Evolutionary conservation across 2,329 filamentous ascomycete species (phyloP).

Genomic region (Stromatinia cepivora): DNA sequence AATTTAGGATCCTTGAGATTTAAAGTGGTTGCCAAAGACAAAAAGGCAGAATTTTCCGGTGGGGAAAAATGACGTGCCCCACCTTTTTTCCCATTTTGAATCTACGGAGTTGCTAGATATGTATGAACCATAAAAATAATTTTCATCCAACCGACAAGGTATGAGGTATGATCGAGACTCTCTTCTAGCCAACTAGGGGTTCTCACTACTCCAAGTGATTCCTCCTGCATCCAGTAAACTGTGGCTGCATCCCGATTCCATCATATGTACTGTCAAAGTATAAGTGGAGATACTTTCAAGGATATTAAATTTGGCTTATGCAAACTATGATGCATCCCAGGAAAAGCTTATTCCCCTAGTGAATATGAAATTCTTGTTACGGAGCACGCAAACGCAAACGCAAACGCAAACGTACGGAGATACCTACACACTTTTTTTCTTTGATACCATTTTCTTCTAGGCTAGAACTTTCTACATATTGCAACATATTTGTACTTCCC

Average conservation of each 20-base stretch:
- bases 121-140: neutral
- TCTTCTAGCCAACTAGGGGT: neutral
- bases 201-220: neutral
- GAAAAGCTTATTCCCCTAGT: neutral
- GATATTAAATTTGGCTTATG: neutral
- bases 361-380: neutral
- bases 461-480: too few relatives aligned
- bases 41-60: neutral
- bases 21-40: neutral
- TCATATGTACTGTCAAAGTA: neutral
- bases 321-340: neutral
- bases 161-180: neutral
- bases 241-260: neutral
- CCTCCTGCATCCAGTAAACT: neutral
- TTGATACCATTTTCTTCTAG: neutral
- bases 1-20: neutral
- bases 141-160: neutral
- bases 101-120: neutral
- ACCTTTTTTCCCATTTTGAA: neutral
- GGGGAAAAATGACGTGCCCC: neutral
- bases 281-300: neutral
- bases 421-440: neutral
- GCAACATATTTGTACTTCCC: too few relatives aligned
- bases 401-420: neutral
- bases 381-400: slow-evolving; percentile 6